phyloP scores from a whole-genome alignment of 305 asterid genomes.

The Solanum hybrid region DNA sequence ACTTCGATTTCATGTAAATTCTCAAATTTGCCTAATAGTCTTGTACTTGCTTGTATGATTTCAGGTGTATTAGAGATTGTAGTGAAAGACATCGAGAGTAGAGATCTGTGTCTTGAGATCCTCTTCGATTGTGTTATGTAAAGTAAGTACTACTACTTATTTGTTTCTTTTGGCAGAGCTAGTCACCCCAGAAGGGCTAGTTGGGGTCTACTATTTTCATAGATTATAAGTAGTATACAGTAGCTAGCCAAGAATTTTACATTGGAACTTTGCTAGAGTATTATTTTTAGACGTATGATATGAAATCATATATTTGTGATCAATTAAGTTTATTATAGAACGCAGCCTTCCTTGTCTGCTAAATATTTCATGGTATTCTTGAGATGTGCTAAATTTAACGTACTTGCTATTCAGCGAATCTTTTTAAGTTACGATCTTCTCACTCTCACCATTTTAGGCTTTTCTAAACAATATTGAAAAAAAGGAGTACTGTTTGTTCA shows the following conservation, averaged over 20 bases:
- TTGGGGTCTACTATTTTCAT: neutral
- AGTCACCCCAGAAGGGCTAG: neutral
- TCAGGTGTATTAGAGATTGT: constrained; percentile 12
- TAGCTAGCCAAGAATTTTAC: neutral
- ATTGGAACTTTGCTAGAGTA: neutral
- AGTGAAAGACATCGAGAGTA: constrained; percentile 29
- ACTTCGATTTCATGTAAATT: neutral
- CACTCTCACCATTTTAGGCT: neutral
- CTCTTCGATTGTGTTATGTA: constrained; percentile 41
- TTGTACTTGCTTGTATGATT: neutral
- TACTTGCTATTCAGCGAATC: neutral
- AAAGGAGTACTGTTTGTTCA: neutral
- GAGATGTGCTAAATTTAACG: neutral
- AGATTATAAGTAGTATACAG: neutral
- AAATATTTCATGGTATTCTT: neutral
- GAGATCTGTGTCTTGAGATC: constrained; percentile 58
- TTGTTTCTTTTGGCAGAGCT: neutral
- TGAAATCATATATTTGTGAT: neutral
- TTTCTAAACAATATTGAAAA: neutral
- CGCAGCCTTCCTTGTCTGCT: neutral
- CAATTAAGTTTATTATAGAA: neutral
- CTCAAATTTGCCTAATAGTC: neutral
- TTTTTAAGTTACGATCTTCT: too few relatives aligned
- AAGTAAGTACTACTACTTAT: constrained; percentile 2
- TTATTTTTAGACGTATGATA: neutral